These are phyloP conservation scores for Aspergillus puulaauensis DNA, from an alignment of 2,329 filamentous ascomycete species.

Conservation along the genomic window DNA sequence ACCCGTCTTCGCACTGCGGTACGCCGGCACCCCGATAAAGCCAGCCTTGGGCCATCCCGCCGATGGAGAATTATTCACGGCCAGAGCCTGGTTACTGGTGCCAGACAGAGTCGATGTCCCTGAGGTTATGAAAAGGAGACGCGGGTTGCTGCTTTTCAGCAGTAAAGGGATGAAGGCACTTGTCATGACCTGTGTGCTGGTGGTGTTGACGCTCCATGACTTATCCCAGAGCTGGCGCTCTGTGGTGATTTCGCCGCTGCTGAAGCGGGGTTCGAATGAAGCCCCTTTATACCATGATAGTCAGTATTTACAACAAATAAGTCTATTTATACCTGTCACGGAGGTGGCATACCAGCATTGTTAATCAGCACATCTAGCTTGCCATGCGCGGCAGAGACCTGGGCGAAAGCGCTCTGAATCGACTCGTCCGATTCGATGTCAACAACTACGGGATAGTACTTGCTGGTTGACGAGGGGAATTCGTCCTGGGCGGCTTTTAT, in stretches of 20 bases:
- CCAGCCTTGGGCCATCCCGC: constrained; percentile 23
- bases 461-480: constrained; percentile 41
- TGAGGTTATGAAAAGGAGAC: constrained; percentile 50
- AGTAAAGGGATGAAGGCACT: constrained; percentile 53
- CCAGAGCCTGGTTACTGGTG: background rate
- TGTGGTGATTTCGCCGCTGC: constrained; percentile 26
- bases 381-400: constrained; percentile 44
- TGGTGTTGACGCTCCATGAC: constrained; percentile 53
- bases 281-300: constrained; percentile 6
- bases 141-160: constrained; percentile 44
- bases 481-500: constrained; percentile 44
- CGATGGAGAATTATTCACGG: background rate
- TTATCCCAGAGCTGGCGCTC: constrained; percentile 46
- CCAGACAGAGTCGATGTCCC: constrained; percentile 39
- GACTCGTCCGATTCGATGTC: constrained; percentile 56
- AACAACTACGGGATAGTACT: constrained; percentile 50
- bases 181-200: constrained; percentile 48
- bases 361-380: constrained; percentile 56
- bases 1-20: constrained; percentile 45
- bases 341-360: constrained; percentile 51
- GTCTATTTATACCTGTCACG: too few relatives aligned
- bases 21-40: constrained; percentile 29
- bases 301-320: background rate
- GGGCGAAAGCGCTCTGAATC: constrained; percentile 48
- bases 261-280: constrained; percentile 27